Evolutionary conservation across 805 yeast species (phyloP).

Genomic region (Saturnispora bothae): DNA sequence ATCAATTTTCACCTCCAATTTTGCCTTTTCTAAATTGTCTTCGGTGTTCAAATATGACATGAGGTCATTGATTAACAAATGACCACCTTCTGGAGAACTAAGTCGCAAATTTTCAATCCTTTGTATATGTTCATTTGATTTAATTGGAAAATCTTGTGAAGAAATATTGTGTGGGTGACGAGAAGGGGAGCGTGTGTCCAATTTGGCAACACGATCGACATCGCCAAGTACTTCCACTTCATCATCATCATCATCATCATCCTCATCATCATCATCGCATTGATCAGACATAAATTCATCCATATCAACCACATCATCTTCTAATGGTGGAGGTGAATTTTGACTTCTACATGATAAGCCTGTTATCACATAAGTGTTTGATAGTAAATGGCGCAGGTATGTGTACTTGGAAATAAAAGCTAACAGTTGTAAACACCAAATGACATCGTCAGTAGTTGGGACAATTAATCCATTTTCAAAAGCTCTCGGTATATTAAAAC

Average conservation of each 20-base stretch:
- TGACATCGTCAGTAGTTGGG: constrained; percentile 87
- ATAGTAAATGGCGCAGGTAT: constrained; percentile 59
- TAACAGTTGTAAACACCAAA: constrained; percentile 83
- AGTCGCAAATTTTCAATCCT: constrained; percentile 7
- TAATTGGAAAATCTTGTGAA: not conserved
- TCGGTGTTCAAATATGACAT: constrained; percentile 15
- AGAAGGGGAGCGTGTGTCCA: no score
- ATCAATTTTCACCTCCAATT: constrained; percentile 21
- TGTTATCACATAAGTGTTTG: constrained; percentile 65
- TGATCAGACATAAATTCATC: constrained; percentile 20
- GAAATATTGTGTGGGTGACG: no score
- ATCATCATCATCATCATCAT: constrained; percentile 1
- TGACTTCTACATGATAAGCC: constrained; percentile 45
- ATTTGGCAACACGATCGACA: no score
- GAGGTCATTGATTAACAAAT: constrained; percentile 14
- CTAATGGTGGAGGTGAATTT: constrained; percentile 26
- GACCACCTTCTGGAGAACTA: constrained; percentile 4
- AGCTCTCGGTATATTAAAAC: constrained; percentile 35
- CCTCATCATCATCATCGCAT: constrained; percentile 11
- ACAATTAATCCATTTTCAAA: constrained; percentile 64
- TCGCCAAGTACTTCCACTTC: no score
- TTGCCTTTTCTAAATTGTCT: constrained; percentile 19
- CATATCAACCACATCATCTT: constrained; percentile 19
- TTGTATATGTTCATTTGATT: not conserved
- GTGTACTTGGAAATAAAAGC: constrained; percentile 93